phyloP scores from a whole-genome alignment of 140 eudicot species.

The Flaveria floridana region DNA sequence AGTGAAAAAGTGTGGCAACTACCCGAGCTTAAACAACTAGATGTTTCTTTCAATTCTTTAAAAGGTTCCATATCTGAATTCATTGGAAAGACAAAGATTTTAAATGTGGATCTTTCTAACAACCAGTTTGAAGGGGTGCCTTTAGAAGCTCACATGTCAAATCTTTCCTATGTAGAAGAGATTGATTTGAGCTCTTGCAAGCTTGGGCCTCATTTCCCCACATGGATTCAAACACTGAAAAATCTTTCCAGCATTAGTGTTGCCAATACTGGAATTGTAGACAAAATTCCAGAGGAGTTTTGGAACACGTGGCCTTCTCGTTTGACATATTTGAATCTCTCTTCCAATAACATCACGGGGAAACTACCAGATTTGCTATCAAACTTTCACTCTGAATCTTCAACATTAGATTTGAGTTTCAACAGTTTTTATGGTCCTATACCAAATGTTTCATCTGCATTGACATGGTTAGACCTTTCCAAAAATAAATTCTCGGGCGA shows the following conservation, averaged over 20 bases:
- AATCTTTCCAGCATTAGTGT: conserved; percentile 27
- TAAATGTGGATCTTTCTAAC: background rate
- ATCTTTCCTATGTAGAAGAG: background rate
- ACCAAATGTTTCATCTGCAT: conserved; percentile 6
- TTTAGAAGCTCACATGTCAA: background rate
- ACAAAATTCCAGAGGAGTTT: conserved; percentile 32
- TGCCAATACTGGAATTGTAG: conserved; percentile 33
- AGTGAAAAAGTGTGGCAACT: conserved; percentile 4
- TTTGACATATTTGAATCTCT: background rate
- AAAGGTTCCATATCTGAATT: background rate
- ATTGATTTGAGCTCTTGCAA: conserved; percentile 5
- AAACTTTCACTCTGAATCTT: background rate
- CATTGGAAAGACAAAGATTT: background rate
- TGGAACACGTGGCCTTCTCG: conserved; percentile 29
- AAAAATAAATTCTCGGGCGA: conserved; percentile 17
- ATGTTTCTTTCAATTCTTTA: background rate
- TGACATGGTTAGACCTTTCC: conserved; percentile 15
- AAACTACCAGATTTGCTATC: conserved; percentile 19
- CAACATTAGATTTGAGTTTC: background rate
- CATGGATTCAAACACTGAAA: conserved; percentile 36
- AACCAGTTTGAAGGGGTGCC: background rate
- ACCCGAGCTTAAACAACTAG: background rate
- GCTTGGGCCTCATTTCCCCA: conserved; percentile 44
- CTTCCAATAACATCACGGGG: background rate
- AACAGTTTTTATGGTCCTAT: conserved; percentile 26